A percentile compares a stretch with the other conserved stretches of the same genome.
Evolutionary conservation across 2,329 filamentous ascomycete species (phyloP).

Genomic region (Bipolaris sorokiniana): DNA sequence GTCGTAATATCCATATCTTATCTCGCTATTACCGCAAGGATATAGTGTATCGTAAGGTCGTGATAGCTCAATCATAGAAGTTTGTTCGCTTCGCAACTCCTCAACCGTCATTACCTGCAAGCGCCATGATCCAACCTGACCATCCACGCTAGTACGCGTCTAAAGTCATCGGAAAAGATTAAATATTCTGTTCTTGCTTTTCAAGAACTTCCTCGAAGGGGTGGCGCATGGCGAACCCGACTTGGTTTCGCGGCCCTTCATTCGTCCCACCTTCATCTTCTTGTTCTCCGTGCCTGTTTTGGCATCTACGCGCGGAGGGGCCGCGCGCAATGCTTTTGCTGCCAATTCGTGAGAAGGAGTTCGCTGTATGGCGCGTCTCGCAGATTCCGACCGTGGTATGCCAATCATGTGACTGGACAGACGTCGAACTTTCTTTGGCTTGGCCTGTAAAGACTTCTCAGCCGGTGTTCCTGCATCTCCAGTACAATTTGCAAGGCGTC

Average conservation of each 20-base stretch:
- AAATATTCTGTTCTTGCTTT: conserved; percentile 46
- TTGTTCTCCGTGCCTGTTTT: conserved; percentile 21
- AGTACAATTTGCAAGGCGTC: conserved; percentile 37
- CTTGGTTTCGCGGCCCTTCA: conserved; percentile 15
- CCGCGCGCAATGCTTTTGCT: conserved; percentile 23
- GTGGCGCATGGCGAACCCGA: conserved; percentile 10
- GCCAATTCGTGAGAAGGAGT: conserved; percentile 30
- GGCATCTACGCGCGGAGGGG: conserved; percentile 17
- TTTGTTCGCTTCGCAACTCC: conserved; percentile 7
- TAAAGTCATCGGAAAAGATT: conserved; percentile 41
- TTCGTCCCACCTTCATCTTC: conserved; percentile 24
- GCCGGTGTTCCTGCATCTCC: conserved; percentile 28
- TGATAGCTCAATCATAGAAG: conserved; percentile 6
- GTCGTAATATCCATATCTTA: conserved; percentile 10
- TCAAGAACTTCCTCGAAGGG: conserved; percentile 39
- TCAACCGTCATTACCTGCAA: conserved; percentile 7
- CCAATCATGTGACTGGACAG: conserved; percentile 43
- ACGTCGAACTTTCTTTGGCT: conserved; percentile 38
- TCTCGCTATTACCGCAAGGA: conserved; percentile 24
- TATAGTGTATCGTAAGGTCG: conserved; percentile 26
- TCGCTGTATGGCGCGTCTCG: conserved; percentile 22
- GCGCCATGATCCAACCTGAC: conserved; percentile 2
- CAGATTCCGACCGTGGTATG: conserved; percentile 37
- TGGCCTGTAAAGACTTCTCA: conserved; percentile 29
- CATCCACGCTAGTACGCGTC: background rate